Evolutionary conservation across 805 yeast species (phyloP), one percentile per base, ranked within the genome.

Genomic region (Wickerhamomyces tratensis): DNA sequence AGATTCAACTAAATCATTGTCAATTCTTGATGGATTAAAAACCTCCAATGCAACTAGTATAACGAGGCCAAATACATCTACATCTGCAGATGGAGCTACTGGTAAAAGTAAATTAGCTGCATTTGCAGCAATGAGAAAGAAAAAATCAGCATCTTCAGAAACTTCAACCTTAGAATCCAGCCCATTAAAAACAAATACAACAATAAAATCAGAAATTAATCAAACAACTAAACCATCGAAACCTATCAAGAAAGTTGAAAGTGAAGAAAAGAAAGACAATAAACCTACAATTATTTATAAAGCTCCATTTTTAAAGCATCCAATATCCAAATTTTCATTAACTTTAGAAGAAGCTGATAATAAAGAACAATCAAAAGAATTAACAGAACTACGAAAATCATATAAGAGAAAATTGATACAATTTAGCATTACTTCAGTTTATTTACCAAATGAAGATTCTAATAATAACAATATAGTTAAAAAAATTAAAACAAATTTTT

Each of bases 401-500:
- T 13, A 40, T 26, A 51, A 55, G 45, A 56, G 57, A 42, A 54
- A 54, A 39, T 46, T 44, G 47, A 43, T 40, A 44, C 59, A 56
- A 40, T 45, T 52, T n/a, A 50, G 54, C 13, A 33, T 65, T 13
- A 58, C 52, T 41, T 43, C 63, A 12, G 54, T 63, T 11, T 62
- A 49, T 46, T 58, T 47, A 40, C 66, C 66, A n/a, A 51, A 54
- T 55, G 66, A 78, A 71, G n/a, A 31, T 31, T 31, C 34, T 31
- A 31, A 31, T 31, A 31, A 31, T 31, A 49, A 51, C 41, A 54
- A 64, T 44, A 50, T 67, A 53, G 68, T 66, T 38, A 53, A 58
- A 33, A 51, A 54, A 43, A 61, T 74, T 3, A 66, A 69, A 39
- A 53, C 68, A 38, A 82, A 77, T 49, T 86, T 86, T 50, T 58